Evolutionary conservation across 2,329 filamentous ascomycete species (phyloP).

Genomic region (Aaosphaeria arxii): DNA sequence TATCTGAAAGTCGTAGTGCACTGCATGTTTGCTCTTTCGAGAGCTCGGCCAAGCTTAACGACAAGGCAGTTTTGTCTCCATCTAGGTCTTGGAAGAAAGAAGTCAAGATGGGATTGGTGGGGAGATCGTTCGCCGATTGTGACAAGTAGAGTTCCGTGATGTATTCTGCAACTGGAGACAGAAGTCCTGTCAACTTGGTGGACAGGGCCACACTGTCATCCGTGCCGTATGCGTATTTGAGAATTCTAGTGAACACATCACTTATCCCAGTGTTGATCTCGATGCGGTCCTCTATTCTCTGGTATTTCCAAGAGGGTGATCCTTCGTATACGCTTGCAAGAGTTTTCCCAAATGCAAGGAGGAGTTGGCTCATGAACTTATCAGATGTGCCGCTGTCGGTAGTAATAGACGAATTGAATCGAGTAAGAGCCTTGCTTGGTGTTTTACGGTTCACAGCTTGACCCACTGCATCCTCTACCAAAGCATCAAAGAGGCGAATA

Average conservation of each 20-base stretch:
- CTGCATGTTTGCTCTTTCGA: slow-evolving; percentile 62
- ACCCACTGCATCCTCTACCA: slow-evolving; percentile 72
- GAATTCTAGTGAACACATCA: slow-evolving; percentile 66
- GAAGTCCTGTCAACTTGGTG: slow-evolving; percentile 57
- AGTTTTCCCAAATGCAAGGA: slow-evolving; percentile 70
- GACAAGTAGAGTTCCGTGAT: slow-evolving; percentile 75
- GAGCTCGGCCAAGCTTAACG: slow-evolving; percentile 32
- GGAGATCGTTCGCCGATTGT: slow-evolving; percentile 64
- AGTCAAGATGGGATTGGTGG: slow-evolving; percentile 73
- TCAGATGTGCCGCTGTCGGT: slow-evolving; percentile 73
- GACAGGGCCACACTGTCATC: slow-evolving; percentile 56
- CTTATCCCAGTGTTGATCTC: slow-evolving; percentile 68
- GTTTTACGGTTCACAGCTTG: slow-evolving; percentile 67
- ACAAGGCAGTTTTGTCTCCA: slow-evolving; percentile 40
- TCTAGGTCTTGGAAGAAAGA: slow-evolving; percentile 59
- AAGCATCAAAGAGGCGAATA: slow-evolving; percentile 67
- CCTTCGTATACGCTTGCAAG: slow-evolving; percentile 84
- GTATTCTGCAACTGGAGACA: slow-evolving; percentile 72
- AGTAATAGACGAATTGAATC: slow-evolving; percentile 45
- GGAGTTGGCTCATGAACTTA: slow-evolving; percentile 68
- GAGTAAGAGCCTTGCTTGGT: slow-evolving; percentile 50
- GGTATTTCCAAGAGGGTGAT: slow-evolving; percentile 81
- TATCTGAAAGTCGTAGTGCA: slow-evolving; percentile 64
- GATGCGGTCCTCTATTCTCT: slow-evolving; percentile 63
- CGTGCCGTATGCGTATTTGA: slow-evolving; percentile 72